Base-by-base conservation (phyloP, 2,329 filamentous ascomycete species). In the Stagonosporopsis rhizophila region DNA sequence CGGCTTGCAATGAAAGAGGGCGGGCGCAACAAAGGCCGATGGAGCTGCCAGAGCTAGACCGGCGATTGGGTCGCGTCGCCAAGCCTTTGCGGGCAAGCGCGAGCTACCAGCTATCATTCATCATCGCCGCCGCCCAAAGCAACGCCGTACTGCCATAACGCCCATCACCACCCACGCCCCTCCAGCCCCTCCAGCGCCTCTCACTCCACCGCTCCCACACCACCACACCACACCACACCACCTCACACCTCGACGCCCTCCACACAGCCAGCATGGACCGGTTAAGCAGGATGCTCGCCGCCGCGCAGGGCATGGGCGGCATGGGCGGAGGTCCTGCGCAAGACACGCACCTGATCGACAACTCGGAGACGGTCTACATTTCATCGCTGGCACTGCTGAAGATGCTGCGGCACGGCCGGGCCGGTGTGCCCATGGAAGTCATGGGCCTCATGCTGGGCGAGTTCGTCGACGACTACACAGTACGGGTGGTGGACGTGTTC, bases 401-500 rank as follows among this genome's bases (percentile, higher is more conserved):
- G 85, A 99, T 99, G 95, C 85, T 99, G 78, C 89, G 95, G 76
- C 95, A 99, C 79, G 95, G 95, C 64, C 90, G 95, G 66, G 95
- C 95, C 37, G 95, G 95, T 82, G 95, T 99, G 65, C 95, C 95
- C 19, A 99, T 99, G 95, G 95, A 99, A 83, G 95, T 99, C 77
- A 99, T 99, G 95, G 95, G 95, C 61, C 83, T 99, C 76, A 99
- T 99, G 95, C 81, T 98, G 71, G 95, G 95, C 77, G 95, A 98
- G 78, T 98, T 99, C 69, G 94, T 99, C 58, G 95, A 99, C 74
- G 95, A 98, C 81, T 99, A 97, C 80, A 99, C 95, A 57, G 95
- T 99, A 61, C 89, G 94, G 66, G 95, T 99, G 14, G 94, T 98
- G 66, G 95, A 99, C 79, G 95, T 99, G 25, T 99, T 99, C 79